phyloP scores from a whole-genome alignment of 495 filamentous ascomycete genomes.

The Peziza echinospora region DNA sequence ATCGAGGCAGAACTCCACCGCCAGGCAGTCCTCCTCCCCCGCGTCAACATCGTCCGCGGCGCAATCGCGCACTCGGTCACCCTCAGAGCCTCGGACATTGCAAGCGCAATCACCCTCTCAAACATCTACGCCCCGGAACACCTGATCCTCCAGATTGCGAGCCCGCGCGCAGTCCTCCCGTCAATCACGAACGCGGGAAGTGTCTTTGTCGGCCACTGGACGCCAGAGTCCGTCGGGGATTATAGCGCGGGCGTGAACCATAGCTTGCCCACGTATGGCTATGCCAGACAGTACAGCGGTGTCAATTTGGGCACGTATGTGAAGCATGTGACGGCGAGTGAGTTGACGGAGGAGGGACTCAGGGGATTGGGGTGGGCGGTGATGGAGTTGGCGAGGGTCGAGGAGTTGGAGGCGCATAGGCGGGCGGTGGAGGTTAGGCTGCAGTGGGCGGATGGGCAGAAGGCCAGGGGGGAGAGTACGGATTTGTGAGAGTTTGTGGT shows the following conservation, averaged over 20 bases:
- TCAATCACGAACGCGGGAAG: conserved; percentile 84
- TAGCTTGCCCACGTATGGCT: conserved; percentile 87
- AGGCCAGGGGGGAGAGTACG: no score
- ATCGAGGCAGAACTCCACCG: conserved; percentile 80
- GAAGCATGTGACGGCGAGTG: conserved; percentile 87
- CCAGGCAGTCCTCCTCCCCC: conserved; percentile 71
- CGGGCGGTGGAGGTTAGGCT: conserved; percentile 77
- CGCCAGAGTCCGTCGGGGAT: conserved; percentile 88
- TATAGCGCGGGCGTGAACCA: conserved; percentile 97
- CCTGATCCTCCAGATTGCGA: conserved; percentile 69
- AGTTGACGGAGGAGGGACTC: conserved; percentile 68
- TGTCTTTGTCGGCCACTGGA: conserved; percentile 90
- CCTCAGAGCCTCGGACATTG: conserved; percentile 53
- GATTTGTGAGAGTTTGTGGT: no score
- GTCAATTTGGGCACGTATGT: conserved; percentile 88
- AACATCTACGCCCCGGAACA: conserved; percentile 97
- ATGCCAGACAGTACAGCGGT: conserved; percentile 92
- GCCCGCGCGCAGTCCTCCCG: conserved; percentile 47
- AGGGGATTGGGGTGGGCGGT: conserved; percentile 67
- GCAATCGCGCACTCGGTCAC: conserved; percentile 81
- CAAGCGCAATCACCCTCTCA: conserved; percentile 68
- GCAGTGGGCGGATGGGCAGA: conserved; percentile 38
- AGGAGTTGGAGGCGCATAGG: conserved; percentile 86
- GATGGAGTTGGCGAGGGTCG: conserved; percentile 81
- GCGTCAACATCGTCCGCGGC: conserved; percentile 83